Conservation (phyloP, 2,329 filamentous ascomycete genomes). For the Cryphonectria carpinicola region DNA sequence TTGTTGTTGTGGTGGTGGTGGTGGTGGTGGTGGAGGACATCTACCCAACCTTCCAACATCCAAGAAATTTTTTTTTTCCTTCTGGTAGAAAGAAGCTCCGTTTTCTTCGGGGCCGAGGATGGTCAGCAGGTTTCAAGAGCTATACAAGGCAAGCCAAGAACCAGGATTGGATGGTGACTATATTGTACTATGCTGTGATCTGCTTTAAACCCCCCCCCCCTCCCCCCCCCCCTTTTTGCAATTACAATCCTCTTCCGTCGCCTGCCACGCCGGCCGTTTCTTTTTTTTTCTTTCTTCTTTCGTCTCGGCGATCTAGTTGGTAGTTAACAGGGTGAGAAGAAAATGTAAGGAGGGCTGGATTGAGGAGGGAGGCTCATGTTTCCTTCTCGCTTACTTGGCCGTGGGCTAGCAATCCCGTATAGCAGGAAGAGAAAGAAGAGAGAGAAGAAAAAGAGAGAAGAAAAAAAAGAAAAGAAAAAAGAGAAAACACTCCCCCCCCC, state of each 20-base stretch:
- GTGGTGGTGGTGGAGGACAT: no score
- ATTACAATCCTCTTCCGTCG: no score
- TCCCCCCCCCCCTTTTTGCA: no score
- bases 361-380: no score
- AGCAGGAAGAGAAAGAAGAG: neutral
- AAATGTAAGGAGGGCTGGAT: neutral
- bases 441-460: neutral
- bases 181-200: neutral
- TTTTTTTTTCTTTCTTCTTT: no score
- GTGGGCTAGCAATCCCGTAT: neutral
- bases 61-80: neutral
- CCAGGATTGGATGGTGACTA: neutral
- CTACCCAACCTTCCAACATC: neutral
- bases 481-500: no score
- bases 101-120: neutral
- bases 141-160: neutral
- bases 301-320: no score
- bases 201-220: no score
- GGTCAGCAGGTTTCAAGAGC: neutral
- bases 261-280: no score
- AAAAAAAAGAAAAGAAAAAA: neutral
- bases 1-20: neutral
- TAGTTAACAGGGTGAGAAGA: neutral
- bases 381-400: neutral
- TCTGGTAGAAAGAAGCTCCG: neutral